Base-by-base conservation (phyloP, 129 eudicot genomes). In the Apium graveolens region DNA sequence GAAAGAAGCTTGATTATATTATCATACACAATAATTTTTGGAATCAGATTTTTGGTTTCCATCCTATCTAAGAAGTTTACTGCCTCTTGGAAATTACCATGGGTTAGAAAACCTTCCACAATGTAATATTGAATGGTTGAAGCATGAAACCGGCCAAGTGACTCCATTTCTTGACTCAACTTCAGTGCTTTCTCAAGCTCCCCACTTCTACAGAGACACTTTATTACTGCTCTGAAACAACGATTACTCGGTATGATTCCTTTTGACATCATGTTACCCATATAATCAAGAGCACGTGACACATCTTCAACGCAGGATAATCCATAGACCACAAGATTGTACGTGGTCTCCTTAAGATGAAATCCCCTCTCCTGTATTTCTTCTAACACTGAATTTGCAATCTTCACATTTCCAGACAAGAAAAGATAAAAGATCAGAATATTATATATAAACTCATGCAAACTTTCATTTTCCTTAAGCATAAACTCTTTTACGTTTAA, bases 361-460 rank as follows among this genome's bases (percentile, higher is more conserved):
- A 84, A 43, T 71, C 85, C 89, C 70, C 73, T 79, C 76, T 81
- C 87, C 78, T 84, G 86, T 51, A 91, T 43, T 72, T 87, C 91
- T 60, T 82, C 82, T 34, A 89, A 62, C 39, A 90, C 31, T n/a
- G 43, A 39, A 79, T 87, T 85, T 32, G 88, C 83, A 79, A 76
- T 71, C 34, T 13, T 68, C 46, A 3, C 57, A 41, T 87, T 80
- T 77, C 81, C 79, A 17, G 86, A 81, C 7, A 82, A 80, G 75
- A 87, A 88, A 78, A 94, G 87, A 79, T 86, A 83, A 77, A 88
- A 94, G 39, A 94, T 91, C 78, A 94, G 78, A 82, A 94, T 91
- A 74, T 94, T 94, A 80, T 86, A 88, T 41, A 88, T 45, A 26
- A 80, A 49, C 34, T 83, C 48, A 80, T 80, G 69, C 6, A 90